phyloP scores from a whole-genome alignment of 2,329 filamentous ascomycete genomes.

The Colletotrichum zoysiae region DNA sequence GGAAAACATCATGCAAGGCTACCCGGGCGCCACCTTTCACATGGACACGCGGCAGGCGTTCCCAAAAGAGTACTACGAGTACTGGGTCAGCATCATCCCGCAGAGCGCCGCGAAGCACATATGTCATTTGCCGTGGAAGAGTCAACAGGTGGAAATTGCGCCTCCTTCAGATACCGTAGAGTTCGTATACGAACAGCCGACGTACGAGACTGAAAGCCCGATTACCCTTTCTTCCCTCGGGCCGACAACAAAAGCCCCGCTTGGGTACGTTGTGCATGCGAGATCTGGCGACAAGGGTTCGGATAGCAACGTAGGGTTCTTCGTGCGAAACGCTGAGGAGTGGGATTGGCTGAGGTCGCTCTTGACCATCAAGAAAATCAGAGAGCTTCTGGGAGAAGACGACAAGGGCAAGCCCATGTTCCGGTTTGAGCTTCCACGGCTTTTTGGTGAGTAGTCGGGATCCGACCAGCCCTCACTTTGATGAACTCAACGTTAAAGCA shows the following conservation, averaged over 20 bases:
- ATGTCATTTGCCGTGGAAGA: conserved; percentile 46
- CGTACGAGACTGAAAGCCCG: conserved; percentile 47
- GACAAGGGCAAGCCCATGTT: conserved; percentile 55
- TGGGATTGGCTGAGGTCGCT: conserved; percentile 51
- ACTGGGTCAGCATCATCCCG: conserved; percentile 44
- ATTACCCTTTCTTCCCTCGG: conserved; percentile 47
- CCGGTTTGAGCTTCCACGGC: conserved; percentile 58
- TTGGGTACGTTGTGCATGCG: conserved; percentile 50
- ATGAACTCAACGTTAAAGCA: conserved; percentile 16
- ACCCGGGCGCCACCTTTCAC: conserved; percentile 56
- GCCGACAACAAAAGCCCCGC: conserved; percentile 45
- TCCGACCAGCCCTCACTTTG: background rate
- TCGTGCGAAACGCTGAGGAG: conserved; percentile 42
- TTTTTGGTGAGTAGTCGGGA: conserved; percentile 25
- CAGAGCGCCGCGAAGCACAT: conserved; percentile 44
- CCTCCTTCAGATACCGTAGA: conserved; percentile 44
- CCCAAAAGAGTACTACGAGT: conserved; percentile 45
- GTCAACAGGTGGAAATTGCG: conserved; percentile 36
- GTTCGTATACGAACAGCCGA: conserved; percentile 46
- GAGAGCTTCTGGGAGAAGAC: conserved; percentile 54
- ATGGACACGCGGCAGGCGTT: conserved; percentile 51
- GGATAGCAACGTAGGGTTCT: conserved; percentile 50
- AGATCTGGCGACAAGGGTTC: conserved; percentile 57
- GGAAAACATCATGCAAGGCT: conserved; percentile 58
- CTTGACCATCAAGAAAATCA: conserved; percentile 55